phyloP scores from a whole-genome alignment of 2,329 filamentous ascomycete genomes.

The Sporothrix mexicana region DNA sequence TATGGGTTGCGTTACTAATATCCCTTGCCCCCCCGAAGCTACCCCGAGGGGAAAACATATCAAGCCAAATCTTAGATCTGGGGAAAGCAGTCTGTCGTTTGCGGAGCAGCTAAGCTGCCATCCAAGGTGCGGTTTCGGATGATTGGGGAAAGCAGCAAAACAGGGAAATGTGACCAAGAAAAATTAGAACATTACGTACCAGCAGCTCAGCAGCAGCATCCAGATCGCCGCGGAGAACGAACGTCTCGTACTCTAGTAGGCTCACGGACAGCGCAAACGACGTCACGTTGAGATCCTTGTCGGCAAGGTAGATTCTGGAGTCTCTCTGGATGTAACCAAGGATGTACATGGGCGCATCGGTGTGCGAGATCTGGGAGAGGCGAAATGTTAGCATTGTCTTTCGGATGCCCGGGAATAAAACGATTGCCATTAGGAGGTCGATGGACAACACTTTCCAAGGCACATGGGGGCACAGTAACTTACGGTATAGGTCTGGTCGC shows the following conservation, averaged over 20 bases:
- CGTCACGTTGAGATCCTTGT: conserved; percentile 92
- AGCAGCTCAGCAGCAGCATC: conserved; percentile 88
- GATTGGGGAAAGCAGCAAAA: too few relatives aligned
- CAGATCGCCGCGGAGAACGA: conserved; percentile 92
- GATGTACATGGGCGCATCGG: conserved; percentile 93
- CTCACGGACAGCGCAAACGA: conserved; percentile 90
- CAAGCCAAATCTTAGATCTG: background rate
- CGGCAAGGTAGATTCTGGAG: conserved; percentile 90
- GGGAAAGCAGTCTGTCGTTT: background rate
- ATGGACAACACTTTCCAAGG: background rate
- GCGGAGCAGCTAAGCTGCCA: background rate
- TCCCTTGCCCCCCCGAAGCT: background rate
- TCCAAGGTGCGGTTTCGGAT: background rate
- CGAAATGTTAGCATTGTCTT: background rate
- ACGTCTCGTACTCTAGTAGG: conserved; percentile 94
- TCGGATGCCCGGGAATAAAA: background rate
- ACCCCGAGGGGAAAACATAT: background rate
- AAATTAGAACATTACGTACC: conserved; percentile 24
- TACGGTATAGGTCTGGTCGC: conserved; percentile 96
- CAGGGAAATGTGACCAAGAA: too few relatives aligned
- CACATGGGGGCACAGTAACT: conserved; percentile 1
- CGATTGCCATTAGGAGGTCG: background rate
- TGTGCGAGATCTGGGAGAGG: conserved; percentile 68
- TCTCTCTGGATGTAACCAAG: conserved; percentile 95
- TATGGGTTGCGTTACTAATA: background rate